phyloP scores from a whole-genome alignment of 495 filamentous ascomycete genomes.

The Glarea lozoyensis region DNA sequence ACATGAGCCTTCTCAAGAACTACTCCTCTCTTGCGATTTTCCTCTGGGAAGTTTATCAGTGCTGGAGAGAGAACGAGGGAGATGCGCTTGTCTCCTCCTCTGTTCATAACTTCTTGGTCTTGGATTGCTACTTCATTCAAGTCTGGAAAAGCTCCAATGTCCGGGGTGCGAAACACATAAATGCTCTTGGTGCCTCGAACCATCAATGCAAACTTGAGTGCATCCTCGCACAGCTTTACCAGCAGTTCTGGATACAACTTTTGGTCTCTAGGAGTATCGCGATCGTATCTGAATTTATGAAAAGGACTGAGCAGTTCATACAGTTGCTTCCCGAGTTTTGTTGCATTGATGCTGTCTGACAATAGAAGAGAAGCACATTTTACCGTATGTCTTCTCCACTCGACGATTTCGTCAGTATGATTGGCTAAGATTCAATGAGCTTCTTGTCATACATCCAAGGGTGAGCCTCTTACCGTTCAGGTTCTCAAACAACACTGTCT shows the following conservation, averaged over 20 bases:
- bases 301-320: not conserved
- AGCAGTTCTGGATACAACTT: no score
- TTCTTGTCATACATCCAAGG: not conserved
- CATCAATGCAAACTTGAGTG: not conserved
- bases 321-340: not conserved
- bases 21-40: not conserved
- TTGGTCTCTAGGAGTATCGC: no score
- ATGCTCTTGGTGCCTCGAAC: not conserved
- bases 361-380: not conserved
- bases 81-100: not conserved
- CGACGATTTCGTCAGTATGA: not conserved
- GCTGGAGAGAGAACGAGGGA: not conserved
- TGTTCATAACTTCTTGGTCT: not conserved
- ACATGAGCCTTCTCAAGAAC: slow-evolving; percentile 1
- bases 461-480: not conserved
- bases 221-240: not conserved
- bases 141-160: not conserved
- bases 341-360: no score
- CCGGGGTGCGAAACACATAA: not conserved
- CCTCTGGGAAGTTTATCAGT: not conserved
- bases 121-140: not conserved
- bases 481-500: not conserved
- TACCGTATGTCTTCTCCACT: not conserved
- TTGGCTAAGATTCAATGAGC: not conserved
- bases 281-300: no score